These are phyloP conservation scores for Picochlorum sp. DNA, from an alignment of 139 green algal genomes.

Conservation along the genomic window DNA sequence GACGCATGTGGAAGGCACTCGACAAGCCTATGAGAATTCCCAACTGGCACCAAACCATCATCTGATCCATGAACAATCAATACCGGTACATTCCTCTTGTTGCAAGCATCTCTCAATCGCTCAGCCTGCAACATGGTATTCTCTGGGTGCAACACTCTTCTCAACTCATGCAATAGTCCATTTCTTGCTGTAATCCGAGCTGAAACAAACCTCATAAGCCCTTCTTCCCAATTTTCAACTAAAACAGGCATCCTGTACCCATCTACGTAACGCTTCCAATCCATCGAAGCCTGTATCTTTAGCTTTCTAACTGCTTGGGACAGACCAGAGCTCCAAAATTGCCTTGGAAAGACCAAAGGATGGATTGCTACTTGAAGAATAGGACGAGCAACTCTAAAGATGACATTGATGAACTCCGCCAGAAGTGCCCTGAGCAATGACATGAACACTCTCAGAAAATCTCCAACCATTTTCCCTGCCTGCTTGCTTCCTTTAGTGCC, in stretches of 20 bases:
- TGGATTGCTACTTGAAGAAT: conserved; percentile 22
- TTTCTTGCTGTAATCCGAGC: conserved; percentile 31
- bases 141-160: neutral
- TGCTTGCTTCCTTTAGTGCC: neutral
- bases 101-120: conserved; percentile 25
- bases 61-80: conserved; percentile 64
- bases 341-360: conserved; percentile 32
- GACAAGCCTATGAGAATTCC: conserved; percentile 61
- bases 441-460: neutral
- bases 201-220: conserved; percentile 55
- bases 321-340: too few species aligned
- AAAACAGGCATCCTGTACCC: conserved; percentile 64
- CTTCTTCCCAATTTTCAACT: conserved; percentile 36
- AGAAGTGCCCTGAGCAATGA: neutral
- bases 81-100: conserved; percentile 28
- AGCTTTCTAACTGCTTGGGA: too few species aligned
- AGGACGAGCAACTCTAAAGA: neutral
- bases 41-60: conserved; percentile 69
- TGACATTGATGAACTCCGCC: neutral
- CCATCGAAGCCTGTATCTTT: too few species aligned
- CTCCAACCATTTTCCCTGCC: neutral
- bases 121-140: conserved; percentile 29
- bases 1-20: conserved; percentile 44
- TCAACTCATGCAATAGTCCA: conserved; percentile 1
- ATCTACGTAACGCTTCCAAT: conserved; percentile 41